phyloP scores from a whole-genome alignment of 2,329 filamentous ascomycete species.

The Capronia coronata region DNA sequence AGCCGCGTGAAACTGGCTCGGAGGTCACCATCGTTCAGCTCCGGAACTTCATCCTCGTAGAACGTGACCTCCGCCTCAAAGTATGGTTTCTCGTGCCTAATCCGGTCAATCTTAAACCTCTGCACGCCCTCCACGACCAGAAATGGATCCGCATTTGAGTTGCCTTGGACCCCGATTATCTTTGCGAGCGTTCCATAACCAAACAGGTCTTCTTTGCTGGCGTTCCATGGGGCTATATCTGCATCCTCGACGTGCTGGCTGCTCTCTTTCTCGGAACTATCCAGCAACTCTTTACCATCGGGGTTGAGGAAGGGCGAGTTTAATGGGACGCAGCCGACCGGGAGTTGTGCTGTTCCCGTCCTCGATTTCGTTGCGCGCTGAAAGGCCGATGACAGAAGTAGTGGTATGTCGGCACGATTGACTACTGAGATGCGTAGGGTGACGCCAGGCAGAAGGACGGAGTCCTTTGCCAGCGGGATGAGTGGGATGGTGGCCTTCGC shows the following conservation, averaged over 20 bases:
- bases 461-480: constrained; percentile 72
- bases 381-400: constrained; percentile 79
- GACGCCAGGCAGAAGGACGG: constrained; percentile 78
- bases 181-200: constrained; percentile 74
- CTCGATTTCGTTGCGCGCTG: constrained; percentile 62
- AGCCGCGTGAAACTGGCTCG: constrained; percentile 69
- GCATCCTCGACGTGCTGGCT: constrained; percentile 16
- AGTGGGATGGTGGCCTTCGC: constrained; percentile 56
- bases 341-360: constrained; percentile 60
- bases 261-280: constrained; percentile 52
- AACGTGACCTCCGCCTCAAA: constrained; percentile 75
- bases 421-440: constrained; percentile 78
- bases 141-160: constrained; percentile 67
- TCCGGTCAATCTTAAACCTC: constrained; percentile 66
- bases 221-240: constrained; percentile 53
- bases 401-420: constrained; percentile 78
- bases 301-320: constrained; percentile 66
- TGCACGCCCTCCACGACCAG: constrained; percentile 79
- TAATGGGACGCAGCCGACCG: constrained; percentile 82
- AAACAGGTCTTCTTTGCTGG: constrained; percentile 68
- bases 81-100: constrained; percentile 72
- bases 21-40: constrained; percentile 55
- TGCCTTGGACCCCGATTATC: constrained; percentile 70
- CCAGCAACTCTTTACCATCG: constrained; percentile 69
- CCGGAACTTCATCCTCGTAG: constrained; percentile 53